Evolutionary conservation across 805 yeast species (phyloP), one percentile per base, ranked within the genome.

Genomic region (Nakazawaea wickerhamii): DNA sequence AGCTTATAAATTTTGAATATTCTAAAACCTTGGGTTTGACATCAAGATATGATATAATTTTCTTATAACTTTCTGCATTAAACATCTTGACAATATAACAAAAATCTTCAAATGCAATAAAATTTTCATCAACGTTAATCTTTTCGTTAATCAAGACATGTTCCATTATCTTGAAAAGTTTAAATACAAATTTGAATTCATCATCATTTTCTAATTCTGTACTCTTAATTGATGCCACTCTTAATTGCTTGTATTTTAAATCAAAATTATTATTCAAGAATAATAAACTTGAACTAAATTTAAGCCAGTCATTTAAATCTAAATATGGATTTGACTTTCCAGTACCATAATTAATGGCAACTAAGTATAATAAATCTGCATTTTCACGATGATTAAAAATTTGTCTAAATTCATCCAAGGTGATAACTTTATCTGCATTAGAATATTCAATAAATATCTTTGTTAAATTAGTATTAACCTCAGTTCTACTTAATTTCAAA

Each of bases 311-410:
- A 20, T 67, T 59, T 38, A 79, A 67, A 21, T 76, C 71, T 38
- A 87, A 69, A 46, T 28, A 28, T 6, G 31, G 3, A 10, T 25
- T 25, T 25, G 27, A 25, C 27, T 71, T 79, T 6, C 96, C 97
- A 50, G 77, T 76, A 43, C 71, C 68, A 30, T 72, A 69, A 45
- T 76, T 76, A 63, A 91, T 98, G 13, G 95, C 87, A 21, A 88
- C 79, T 44, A 84, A 68, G 57, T 84, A 91, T 38, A 91, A 77
- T 47, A 90, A 71, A 5, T 84, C 84, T 59, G 77, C n/a, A 38
- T 37, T 38, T 7, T 33, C 35, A 15, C 9, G 18, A 23, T 30
- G 17, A 20, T 43, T 38, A 27, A 38, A 36, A n/a, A 38, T 28
- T 30, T 21, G 36, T 30, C 17, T 38, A 27, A 43, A 38, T 27